Conservation (phyloP, 106 monocot genomes). For the Platanthera guangdongensis region DNA sequence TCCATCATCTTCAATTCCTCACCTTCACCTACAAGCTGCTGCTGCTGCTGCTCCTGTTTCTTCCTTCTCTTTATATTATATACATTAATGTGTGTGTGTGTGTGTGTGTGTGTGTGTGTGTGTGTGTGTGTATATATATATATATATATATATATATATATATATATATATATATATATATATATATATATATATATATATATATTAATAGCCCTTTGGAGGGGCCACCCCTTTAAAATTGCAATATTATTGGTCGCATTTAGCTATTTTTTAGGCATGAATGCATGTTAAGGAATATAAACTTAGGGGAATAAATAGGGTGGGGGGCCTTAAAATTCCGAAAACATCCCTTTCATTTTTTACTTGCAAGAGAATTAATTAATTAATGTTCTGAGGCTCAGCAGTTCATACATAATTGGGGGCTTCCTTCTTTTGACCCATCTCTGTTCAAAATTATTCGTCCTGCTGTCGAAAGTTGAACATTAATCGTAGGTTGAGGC, state of each 20-base stretch:
- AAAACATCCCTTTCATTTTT: neutral
- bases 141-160: too few species aligned
- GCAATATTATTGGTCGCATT: neutral
- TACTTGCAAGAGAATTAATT: neutral
- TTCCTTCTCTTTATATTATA: neutral
- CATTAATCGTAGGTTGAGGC: neutral
- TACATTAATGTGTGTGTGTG: neutral
- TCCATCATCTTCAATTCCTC: constrained; percentile 3
- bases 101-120: too few species aligned
- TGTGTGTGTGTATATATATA: too few species aligned
- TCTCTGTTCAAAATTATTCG: constrained; percentile 1
- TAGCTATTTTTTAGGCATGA: too few species aligned
- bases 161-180: too few species aligned
- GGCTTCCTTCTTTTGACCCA: neutral
- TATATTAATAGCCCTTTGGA: too few species aligned
- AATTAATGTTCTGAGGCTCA: neutral
- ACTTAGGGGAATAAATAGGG: neutral
- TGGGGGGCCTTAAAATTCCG: neutral
- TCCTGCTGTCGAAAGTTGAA: neutral
- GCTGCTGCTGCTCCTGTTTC: neutral
- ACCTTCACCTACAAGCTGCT: neutral
- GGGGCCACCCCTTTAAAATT: neutral
- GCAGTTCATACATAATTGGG: too few species aligned
- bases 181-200: too few species aligned
- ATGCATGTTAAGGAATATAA: too few species aligned